Evolutionary conservation across 345 rosid species (phyloP).

Genomic region (Gossypium arboreum): DNA sequence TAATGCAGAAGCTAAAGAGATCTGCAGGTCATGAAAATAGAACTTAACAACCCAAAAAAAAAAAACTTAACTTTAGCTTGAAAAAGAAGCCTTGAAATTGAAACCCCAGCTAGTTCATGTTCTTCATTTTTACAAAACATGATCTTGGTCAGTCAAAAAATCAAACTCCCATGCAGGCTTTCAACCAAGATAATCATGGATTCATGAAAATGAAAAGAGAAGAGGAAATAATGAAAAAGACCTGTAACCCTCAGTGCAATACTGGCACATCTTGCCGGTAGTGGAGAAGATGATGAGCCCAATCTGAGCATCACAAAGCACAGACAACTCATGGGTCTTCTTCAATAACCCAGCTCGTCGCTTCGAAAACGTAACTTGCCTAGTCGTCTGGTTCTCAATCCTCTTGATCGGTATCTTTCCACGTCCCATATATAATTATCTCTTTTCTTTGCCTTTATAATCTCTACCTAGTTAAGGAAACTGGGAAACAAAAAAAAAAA

Average conservation of each 20-base stretch:
- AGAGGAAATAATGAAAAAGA: not conserved
- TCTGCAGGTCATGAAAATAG: not conserved
- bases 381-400: constrained; percentile 24
- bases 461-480: not conserved
- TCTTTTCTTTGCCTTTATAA: not conserved
- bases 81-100: not conserved
- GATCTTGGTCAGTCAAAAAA: not conserved
- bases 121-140: not conserved
- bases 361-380: constrained; percentile 22
- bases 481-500: not conserved
- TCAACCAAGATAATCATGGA: not conserved
- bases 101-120: constrained; percentile 11
- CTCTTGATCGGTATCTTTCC: constrained; percentile 25
- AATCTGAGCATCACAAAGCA: constrained; percentile 24
- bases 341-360: constrained; percentile 20
- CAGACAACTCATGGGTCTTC: constrained; percentile 23
- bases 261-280: constrained; percentile 25
- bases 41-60: not conserved
- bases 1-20: not conserved
- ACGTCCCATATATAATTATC: constrained; percentile 12
- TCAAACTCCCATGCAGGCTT: not conserved
- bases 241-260: constrained; percentile 14
- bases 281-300: constrained; percentile 26
- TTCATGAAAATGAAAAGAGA: not conserved
- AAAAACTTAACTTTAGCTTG: not conserved